phyloP scores from a whole-genome alignment of 176 grass and related monocot genomes.

The Triticum timopheevii region DNA sequence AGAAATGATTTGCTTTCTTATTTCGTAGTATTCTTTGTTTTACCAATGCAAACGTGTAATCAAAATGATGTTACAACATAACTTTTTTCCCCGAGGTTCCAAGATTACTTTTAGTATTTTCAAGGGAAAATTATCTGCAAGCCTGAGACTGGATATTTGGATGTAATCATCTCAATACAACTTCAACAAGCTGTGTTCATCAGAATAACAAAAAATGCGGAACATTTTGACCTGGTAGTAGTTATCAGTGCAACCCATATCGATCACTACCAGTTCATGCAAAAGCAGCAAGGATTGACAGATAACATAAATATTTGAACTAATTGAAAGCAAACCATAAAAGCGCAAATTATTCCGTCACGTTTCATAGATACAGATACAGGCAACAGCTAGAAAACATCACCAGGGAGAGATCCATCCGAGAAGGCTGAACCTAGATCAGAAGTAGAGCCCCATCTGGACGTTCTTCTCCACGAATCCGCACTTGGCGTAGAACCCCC shows the following conservation, averaged over 20 bases:
- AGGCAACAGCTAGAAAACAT: slow-evolving; percentile 10
- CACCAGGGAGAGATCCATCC: slow-evolving; percentile 15
- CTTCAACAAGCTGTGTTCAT: not conserved
- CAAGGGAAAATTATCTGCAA: not conserved
- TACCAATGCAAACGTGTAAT: not conserved
- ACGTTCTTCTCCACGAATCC: slow-evolving; percentile 81
- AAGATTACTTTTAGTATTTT: not conserved
- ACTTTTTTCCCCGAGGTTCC: not conserved
- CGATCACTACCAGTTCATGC: not conserved
- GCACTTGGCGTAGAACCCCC: slow-evolving; percentile 70
- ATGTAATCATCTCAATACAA: not conserved
- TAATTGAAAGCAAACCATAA: not conserved
- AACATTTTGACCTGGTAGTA: slow-evolving; percentile 2
- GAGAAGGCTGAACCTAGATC: slow-evolving; percentile 45
- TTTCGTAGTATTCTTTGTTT: not conserved
- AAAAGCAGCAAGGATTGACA: not conserved
- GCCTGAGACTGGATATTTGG: not conserved
- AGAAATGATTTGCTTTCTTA: not conserved
- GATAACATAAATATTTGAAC: not conserved
- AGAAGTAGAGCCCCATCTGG: slow-evolving; percentile 92
- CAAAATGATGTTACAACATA: not conserved
- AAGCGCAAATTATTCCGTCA: not conserved
- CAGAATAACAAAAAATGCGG: not conserved
- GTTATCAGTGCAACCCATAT: not conserved
- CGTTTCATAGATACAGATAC: not conserved